Evolutionary conservation across 306 rosid genomes (phyloP).

Genomic region (Argentina anserina): DNA sequence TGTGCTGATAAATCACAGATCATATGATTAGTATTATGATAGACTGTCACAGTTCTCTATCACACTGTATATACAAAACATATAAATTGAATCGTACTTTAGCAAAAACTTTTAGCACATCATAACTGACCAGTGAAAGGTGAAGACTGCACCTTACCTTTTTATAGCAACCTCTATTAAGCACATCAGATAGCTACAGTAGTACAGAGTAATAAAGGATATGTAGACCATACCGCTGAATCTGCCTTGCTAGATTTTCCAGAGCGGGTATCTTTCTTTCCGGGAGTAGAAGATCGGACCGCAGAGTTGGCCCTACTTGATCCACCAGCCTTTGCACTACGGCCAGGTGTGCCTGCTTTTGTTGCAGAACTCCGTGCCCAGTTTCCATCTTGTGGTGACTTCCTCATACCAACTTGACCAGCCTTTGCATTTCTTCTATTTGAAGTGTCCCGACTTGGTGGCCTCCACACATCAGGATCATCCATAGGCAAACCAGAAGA

Average conservation of each 20-base stretch:
- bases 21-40: background rate
- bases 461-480: constrained; percentile 97
- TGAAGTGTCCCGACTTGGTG: constrained; percentile 74
- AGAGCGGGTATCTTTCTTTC: constrained; percentile 53
- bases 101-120: background rate
- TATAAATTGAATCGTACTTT: background rate
- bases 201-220: background rate
- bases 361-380: constrained; percentile 77
- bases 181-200: background rate
- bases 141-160: background rate
- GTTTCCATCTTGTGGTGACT: constrained; percentile 70
- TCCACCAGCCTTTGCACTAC: constrained; percentile 59
- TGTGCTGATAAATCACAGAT: background rate
- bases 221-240: constrained; percentile 46
- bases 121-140: background rate
- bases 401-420: constrained; percentile 58
- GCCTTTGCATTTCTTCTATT: constrained; percentile 64
- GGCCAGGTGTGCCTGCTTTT: constrained; percentile 49
- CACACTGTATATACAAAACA: background rate
- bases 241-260: constrained; percentile 72
- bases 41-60: background rate
- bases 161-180: background rate
- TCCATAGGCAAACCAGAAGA: constrained; percentile 68
- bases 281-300: constrained; percentile 52
- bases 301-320: constrained; percentile 56